A percentile compares a stretch with the other conserved stretches of the same genome.
Evolutionary conservation across 2,329 filamentous ascomycete species (phyloP).

Genomic region (Botryosphaeria agaves): DNA sequence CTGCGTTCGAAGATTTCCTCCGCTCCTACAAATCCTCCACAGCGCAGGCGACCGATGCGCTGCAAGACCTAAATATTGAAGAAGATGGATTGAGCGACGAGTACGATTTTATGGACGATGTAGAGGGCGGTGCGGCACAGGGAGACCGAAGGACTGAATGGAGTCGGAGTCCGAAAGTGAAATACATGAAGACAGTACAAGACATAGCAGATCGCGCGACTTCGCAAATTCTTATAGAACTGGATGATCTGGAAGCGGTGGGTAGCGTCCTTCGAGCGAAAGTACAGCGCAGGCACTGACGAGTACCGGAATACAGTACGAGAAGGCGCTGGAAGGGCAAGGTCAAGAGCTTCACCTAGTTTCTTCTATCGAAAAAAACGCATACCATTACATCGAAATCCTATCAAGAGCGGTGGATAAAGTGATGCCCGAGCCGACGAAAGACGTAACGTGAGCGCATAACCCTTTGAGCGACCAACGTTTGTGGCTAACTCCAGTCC

Average conservation of each 20-base stretch:
- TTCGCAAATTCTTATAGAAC: conserved; percentile 66
- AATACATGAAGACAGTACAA: conserved; percentile 80
- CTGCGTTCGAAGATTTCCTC: conserved; percentile 75
- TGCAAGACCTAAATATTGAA: conserved; percentile 72
- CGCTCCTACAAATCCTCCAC: conserved; percentile 69
- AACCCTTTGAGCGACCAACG: not conserved
- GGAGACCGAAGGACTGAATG: conserved; percentile 22
- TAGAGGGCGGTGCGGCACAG: conserved; percentile 39
- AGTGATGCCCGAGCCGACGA: conserved; percentile 60
- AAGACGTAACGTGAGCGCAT: conserved; percentile 51
- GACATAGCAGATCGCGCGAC: conserved; percentile 65
- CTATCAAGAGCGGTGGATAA: conserved; percentile 78
- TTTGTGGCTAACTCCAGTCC: conserved; percentile 8
- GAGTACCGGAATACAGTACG: conserved; percentile 40
- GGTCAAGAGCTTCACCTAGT: conserved; percentile 45
- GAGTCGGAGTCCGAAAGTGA: conserved; percentile 43
- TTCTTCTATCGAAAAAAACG: conserved; percentile 74
- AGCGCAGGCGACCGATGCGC: conserved; percentile 57
- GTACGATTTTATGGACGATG: conserved; percentile 82
- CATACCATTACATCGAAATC: conserved; percentile 89
- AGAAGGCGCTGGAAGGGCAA: conserved; percentile 50
- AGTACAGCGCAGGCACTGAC: no score
- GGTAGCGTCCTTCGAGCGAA: conserved; percentile 15
- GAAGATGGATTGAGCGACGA: conserved; percentile 78
- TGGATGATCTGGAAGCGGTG: conserved; percentile 72